phyloP scores from a whole-genome alignment of 1,139 yeast species.

The Groenewaldozyma auringiensis region DNA sequence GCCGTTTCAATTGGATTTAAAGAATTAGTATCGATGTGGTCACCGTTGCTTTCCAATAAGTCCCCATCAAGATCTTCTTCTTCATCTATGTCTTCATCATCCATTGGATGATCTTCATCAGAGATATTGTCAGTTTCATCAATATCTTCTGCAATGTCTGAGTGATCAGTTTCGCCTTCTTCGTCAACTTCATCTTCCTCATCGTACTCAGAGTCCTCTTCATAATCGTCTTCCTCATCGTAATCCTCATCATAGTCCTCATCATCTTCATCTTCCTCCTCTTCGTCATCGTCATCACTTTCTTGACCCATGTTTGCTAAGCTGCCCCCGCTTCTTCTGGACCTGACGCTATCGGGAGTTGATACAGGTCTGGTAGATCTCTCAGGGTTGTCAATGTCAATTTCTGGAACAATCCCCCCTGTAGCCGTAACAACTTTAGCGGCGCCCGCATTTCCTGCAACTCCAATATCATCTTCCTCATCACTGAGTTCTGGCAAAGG shows the following conservation, averaged over 20 bases:
- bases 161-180: constrained; percentile 31
- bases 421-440: neutral
- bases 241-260: constrained; percentile 15
- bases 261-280: constrained; percentile 20
- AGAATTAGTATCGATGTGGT: neutral
- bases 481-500: constrained; percentile 62
- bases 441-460: neutral
- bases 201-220: constrained; percentile 19
- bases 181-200: constrained; percentile 18
- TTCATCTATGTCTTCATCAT: constrained; percentile 4
- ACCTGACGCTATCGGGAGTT: neutral
- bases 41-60: constrained; percentile 3
- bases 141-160: constrained; percentile 16
- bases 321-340: constrained; percentile 5
- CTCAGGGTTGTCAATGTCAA: constrained; percentile 7
- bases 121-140: constrained; percentile 1
- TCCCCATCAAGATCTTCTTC: constrained; percentile 9
- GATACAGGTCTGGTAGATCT: neutral
- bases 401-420: constrained; percentile 8
- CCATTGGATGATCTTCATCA: constrained; percentile 5
- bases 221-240: constrained; percentile 16
- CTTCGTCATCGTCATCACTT: constrained; percentile 16
- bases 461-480: constrained; percentile 28
- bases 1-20: neutral
- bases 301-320: constrained; percentile 9